Evolutionary conservation across 371 early-diverging fungal genomes (phyloP).

Genomic region (Mortierella sp.): DNA sequence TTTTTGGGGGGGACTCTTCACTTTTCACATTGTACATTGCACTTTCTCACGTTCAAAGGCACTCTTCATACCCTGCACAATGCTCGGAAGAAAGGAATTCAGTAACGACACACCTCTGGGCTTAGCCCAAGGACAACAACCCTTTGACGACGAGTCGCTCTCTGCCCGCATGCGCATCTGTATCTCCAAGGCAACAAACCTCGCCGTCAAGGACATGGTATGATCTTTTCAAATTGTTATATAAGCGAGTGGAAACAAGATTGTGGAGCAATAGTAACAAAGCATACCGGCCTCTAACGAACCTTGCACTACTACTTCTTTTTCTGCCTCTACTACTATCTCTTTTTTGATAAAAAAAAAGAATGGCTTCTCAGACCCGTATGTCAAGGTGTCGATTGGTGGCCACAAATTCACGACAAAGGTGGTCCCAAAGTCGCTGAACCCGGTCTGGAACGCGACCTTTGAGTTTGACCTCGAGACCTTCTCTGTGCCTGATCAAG

Average conservation of each 20-base stretch:
- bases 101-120: not conserved
- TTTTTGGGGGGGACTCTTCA: too few species aligned
- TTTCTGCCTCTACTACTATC: not conserved
- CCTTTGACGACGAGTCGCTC: conserved; percentile 38
- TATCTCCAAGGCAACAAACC: conserved; percentile 27
- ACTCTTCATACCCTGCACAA: not conserved
- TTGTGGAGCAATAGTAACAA: not conserved
- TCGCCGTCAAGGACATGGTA: conserved; percentile 33
- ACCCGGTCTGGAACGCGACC: conserved; percentile 80
- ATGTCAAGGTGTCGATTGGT: conserved; percentile 68
- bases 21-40: not conserved
- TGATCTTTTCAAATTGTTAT: not conserved
- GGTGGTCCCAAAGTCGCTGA: conserved; percentile 72
- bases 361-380: conserved; percentile 73
- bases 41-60: not conserved
- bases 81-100: conserved; percentile 8
- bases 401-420: conserved; percentile 77
- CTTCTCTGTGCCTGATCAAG: conserved; percentile 56
- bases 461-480: conserved; percentile 73
- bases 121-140: not conserved
- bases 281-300: not conserved
- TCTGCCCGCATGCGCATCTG: conserved; percentile 24
- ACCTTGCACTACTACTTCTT: not conserved
- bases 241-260: not conserved
- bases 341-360: not conserved